Conservation (phyloP, 768 basidiomycete genomes). For the Tubosaeta brunneosetosa region DNA sequence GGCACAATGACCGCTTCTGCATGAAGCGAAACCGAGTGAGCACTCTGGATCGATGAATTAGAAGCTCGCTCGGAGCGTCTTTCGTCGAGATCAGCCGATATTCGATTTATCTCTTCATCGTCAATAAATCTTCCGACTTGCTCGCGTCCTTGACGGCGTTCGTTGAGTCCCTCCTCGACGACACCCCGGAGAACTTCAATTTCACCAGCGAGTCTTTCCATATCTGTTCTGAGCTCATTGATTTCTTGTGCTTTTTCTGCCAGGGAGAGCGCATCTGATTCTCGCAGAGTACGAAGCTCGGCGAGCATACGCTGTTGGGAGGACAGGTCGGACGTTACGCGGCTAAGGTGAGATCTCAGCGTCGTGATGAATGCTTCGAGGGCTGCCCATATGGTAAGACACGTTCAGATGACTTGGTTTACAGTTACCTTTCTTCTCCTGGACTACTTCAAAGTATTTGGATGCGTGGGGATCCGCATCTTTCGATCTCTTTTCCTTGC, state of each 20-base stretch:
- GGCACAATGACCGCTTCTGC: not conserved
- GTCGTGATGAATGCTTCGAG: slow-evolving; percentile 75
- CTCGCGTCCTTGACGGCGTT: slow-evolving; percentile 57
- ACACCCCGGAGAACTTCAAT: slow-evolving; percentile 83
- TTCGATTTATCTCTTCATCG: slow-evolving; percentile 55
- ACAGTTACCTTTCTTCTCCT: slow-evolving; percentile 81
- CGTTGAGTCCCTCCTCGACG: slow-evolving; percentile 81
- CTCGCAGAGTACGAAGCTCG: slow-evolving; percentile 59
- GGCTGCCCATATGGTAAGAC: slow-evolving; percentile 42
- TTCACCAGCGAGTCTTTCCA: slow-evolving; percentile 78
- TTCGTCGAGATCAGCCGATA: slow-evolving; percentile 63
- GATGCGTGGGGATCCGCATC: slow-evolving; percentile 37
- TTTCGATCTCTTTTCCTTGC: slow-evolving; percentile 29
- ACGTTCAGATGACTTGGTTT: not conserved
- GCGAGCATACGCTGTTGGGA: slow-evolving; percentile 67
- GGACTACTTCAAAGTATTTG: slow-evolving; percentile 72
- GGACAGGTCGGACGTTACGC: slow-evolving; percentile 74
- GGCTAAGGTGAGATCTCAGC: slow-evolving; percentile 68
- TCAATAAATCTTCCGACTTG: slow-evolving; percentile 42
- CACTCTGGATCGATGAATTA: slow-evolving; percentile 23
- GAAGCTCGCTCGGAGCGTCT: slow-evolving; percentile 50
- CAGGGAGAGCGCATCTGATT: slow-evolving; percentile 55
- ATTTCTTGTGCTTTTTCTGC: slow-evolving; percentile 64
- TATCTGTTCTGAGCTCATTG: slow-evolving; percentile 61
- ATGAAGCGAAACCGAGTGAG: slow-evolving; percentile 4